A percentile compares a stretch with the other conserved stretches of the same genome.
phyloP scores from a whole-genome alignment of 257 asterid genomes.

The Nicotiana sylvestris region DNA sequence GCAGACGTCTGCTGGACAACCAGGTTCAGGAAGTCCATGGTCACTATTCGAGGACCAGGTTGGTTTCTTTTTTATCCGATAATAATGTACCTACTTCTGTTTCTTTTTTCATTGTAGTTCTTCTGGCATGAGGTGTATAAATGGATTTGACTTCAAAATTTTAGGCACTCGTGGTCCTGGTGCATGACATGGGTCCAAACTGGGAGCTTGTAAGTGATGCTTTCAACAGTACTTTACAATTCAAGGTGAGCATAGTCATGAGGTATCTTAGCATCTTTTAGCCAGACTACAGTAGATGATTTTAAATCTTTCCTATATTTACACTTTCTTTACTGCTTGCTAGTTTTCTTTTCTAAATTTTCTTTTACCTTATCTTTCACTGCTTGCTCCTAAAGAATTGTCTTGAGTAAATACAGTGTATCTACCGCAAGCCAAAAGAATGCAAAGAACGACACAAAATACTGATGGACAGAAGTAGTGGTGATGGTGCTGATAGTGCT shows the following conservation, averaged over 20 bases:
- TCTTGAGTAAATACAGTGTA: conserved; percentile 39
- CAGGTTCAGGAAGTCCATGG: conserved; percentile 78
- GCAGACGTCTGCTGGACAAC: conserved; percentile 70
- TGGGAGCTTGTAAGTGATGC: conserved; percentile 99
- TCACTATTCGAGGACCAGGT: conserved; percentile 94
- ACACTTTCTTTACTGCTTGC: neutral
- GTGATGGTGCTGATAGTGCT: conserved; percentile 95
- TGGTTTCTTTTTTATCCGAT: conserved; percentile 10
- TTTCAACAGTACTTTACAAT: conserved; percentile 74
- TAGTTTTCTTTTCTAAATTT: neutral
- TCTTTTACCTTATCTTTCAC: neutral
- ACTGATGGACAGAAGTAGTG: conserved; percentile 66
- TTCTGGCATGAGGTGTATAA: neutral
- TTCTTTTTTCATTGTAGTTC: neutral
- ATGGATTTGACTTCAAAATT: conserved; percentile 10
- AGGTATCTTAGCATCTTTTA: neutral
- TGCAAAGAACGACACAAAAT: conserved; percentile 87
- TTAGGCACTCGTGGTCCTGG: conserved; percentile 95
- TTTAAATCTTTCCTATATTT: neutral
- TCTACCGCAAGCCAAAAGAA: conserved; percentile 86
- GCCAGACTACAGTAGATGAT: neutral
- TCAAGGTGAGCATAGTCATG: conserved; percentile 57
- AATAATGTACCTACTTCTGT: neutral
- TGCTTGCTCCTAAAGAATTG: conserved; percentile 8
- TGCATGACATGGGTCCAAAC: conserved; percentile 94